Evolutionary conservation across 2,329 filamentous ascomycete species (phyloP).

Genomic region (Colletotrichum spinosum): DNA sequence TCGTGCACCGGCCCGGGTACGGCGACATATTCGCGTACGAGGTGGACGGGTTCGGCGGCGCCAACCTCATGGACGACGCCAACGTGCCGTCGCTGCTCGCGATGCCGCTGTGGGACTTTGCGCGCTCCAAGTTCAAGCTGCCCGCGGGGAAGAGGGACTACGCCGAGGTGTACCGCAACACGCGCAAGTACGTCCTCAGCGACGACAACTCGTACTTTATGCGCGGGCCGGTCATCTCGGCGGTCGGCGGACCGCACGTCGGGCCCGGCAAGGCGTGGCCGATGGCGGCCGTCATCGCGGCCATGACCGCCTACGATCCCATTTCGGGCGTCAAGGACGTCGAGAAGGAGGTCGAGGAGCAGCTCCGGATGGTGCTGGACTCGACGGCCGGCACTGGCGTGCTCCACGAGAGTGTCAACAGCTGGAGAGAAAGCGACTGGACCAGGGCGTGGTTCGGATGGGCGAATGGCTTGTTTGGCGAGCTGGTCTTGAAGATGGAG

Average conservation of each 20-base stretch:
- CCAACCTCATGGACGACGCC: constrained; percentile 77
- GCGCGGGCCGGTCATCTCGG: constrained; percentile 73
- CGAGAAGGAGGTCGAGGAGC: constrained; percentile 49
- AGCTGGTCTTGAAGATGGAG: constrained; percentile 49
- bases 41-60: constrained; percentile 78
- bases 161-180: constrained; percentile 80
- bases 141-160: constrained; percentile 54
- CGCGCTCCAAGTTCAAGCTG: constrained; percentile 27
- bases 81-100: constrained; percentile 77
- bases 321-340: constrained; percentile 40
- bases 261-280: constrained; percentile 70
- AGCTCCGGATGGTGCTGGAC: constrained; percentile 52
- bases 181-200: constrained; percentile 80
- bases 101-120: constrained; percentile 72
- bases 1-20: constrained; percentile 64
- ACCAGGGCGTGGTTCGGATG: constrained; percentile 60
- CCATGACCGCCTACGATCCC: constrained; percentile 57
- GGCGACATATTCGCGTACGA: constrained; percentile 82
- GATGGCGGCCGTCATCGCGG: constrained; percentile 66
- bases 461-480: constrained; percentile 57
- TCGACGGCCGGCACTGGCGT: constrained; percentile 56
- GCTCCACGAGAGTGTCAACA: constrained; percentile 61
- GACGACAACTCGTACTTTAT: constrained; percentile 84
- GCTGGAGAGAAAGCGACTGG: constrained; percentile 53
- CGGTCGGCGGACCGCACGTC: constrained; percentile 77